Percentiles rank a stretch among this genome's conserved stretches.
These are phyloP conservation scores for Protomyces arabidopsidicola DNA, from an alignment of 1,139 yeast genomes.

Conservation along the genomic window DNA sequence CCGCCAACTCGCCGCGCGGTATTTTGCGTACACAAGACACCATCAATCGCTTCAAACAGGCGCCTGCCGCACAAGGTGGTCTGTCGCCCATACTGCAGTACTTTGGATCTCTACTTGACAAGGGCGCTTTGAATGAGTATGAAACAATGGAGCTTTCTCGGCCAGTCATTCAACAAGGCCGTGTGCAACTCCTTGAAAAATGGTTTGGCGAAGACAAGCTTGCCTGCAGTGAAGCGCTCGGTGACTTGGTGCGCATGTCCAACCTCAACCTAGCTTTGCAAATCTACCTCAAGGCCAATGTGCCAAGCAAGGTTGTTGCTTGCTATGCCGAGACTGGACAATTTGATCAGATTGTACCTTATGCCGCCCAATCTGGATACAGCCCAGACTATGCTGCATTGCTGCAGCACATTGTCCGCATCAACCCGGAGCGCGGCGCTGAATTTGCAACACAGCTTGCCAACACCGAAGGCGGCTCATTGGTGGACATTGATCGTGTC, in stretches of 20 bases:
- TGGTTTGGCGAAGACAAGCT: constrained; percentile 95
- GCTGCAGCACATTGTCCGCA: constrained; percentile 83
- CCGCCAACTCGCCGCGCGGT: constrained; percentile 86
- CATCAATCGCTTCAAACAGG: constrained; percentile 81
- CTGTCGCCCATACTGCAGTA: constrained; percentile 92
- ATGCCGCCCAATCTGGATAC: constrained; percentile 82
- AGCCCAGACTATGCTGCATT: constrained; percentile 86
- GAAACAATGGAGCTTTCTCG: constrained; percentile 93
- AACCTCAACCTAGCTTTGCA: constrained; percentile 85
- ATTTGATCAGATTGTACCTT: constrained; percentile 91
- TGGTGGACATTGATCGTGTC: constrained; percentile 73
- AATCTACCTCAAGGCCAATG: constrained; percentile 79
- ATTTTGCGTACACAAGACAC: constrained; percentile 87
- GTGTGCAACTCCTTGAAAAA: constrained; percentile 88
- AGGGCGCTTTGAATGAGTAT: constrained; percentile 86
- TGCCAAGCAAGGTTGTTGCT: constrained; percentile 84
- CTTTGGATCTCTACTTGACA: constrained; percentile 84
- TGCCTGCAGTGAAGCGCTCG: constrained; percentile 90
- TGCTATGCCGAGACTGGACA: constrained; percentile 93
- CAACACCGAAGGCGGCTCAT: constrained; percentile 55
- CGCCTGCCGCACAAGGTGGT: constrained; percentile 94
- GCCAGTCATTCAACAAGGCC: constrained; percentile 93
- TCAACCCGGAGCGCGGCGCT: constrained; percentile 95
- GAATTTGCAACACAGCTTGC: constrained; percentile 90
- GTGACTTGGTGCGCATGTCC: constrained; percentile 87